These are phyloP conservation scores for Cephalotrichum gorgonifer DNA, from an alignment of 2,329 filamentous ascomycete genomes.

Conservation along the genomic window DNA sequence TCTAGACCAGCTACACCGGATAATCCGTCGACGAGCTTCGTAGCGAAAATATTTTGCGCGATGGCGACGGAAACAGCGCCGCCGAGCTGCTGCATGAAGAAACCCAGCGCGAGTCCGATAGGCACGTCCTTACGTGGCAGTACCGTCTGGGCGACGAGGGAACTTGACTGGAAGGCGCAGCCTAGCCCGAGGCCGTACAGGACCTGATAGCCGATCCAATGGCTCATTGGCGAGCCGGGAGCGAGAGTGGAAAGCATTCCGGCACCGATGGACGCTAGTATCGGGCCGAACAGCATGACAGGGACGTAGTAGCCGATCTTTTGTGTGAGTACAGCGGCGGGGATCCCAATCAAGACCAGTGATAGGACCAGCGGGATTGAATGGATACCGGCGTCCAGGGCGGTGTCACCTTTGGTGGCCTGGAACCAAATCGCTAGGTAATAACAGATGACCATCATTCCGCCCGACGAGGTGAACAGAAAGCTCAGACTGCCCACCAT, in stretches of 20 bases:
- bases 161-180: conserved; percentile 30
- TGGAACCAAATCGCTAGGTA: conserved; percentile 43
- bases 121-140: conserved; percentile 28
- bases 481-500: neutral
- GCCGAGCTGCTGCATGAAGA: conserved; percentile 34
- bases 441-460: conserved; percentile 22
- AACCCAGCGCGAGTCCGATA: conserved; percentile 29
- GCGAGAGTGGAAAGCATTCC: conserved; percentile 30
- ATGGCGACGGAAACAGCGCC: conserved; percentile 34
- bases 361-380: conserved; percentile 16
- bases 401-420: conserved; percentile 24
- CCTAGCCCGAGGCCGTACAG: conserved; percentile 34
- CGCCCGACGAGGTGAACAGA: neutral
- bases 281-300: conserved; percentile 22
- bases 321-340: conserved; percentile 16
- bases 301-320: conserved; percentile 30
- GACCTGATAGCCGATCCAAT: conserved; percentile 28
- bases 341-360: conserved; percentile 13
- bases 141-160: conserved; percentile 35
- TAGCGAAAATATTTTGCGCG: conserved; percentile 33
- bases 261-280: conserved; percentile 21
- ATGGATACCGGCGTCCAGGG: conserved; percentile 17
- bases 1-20: conserved; percentile 28
- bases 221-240: conserved; percentile 9
- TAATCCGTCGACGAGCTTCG: conserved; percentile 25